Conservation (phyloP, 2,329 filamentous ascomycete species). For the Hansfordia pulvinata region DNA sequence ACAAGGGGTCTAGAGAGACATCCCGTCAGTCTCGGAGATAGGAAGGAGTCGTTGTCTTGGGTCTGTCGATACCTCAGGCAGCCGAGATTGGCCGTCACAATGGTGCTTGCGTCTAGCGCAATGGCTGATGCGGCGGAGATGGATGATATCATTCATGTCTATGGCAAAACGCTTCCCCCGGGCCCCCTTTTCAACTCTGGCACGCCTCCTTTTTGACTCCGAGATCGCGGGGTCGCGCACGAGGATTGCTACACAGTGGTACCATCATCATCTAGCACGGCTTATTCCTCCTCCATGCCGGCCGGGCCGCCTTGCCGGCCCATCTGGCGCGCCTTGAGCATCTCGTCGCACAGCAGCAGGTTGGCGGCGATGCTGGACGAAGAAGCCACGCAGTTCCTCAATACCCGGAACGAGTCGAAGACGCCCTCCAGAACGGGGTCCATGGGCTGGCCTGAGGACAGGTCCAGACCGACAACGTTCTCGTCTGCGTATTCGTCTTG, state of each 20-base stretch:
- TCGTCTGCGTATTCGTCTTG: slow-evolving; percentile 80
- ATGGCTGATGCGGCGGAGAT: no score
- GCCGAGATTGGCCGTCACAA: no score
- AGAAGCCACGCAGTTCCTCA: slow-evolving; percentile 87
- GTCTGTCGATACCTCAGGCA: no score
- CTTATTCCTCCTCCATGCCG: slow-evolving; percentile 45
- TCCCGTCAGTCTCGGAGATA: no score
- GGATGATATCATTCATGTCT: slow-evolving; percentile 1
- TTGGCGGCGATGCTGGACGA: slow-evolving; percentile 93
- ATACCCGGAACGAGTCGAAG: slow-evolving; percentile 89
- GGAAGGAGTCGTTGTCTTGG: no score
- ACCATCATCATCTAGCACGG: slow-evolving; percentile 4
- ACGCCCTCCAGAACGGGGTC: slow-evolving; percentile 86
- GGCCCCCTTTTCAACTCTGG: no score
- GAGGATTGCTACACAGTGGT: slow-evolving; percentile 22
- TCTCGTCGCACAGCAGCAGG: slow-evolving; percentile 86
- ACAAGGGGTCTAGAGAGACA: no score
- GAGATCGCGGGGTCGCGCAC: no score
- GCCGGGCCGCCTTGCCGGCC: slow-evolving; percentile 48
- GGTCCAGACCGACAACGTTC: slow-evolving; percentile 73
- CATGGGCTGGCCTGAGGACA: slow-evolving; percentile 84
- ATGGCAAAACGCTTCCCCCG: slow-evolving; percentile 1
- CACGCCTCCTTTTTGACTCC: no score
- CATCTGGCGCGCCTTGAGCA: slow-evolving; percentile 98
- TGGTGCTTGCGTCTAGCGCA: no score